Evolutionary conservation across 164 flowering plant species (phyloP).

Genomic region (Tetrastigma voinierianum): DNA sequence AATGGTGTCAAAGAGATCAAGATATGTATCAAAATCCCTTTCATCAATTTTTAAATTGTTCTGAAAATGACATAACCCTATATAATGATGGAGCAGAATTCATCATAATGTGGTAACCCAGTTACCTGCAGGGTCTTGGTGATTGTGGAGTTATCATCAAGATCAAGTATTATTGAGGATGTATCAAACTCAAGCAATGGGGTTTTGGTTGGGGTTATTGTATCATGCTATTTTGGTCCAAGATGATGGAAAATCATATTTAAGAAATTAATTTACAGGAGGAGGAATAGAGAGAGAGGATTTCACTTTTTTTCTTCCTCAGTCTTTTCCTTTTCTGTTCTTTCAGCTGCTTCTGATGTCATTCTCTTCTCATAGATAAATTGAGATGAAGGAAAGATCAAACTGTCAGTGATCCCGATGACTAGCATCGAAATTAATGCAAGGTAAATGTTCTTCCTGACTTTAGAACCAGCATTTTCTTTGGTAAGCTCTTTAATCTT

Average conservation of each 20-base stretch:
- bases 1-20: too few relatives aligned
- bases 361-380: constrained; percentile 61
- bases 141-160: constrained; percentile 40
- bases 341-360: constrained; percentile 43
- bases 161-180: constrained; percentile 37
- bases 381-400: constrained; percentile 51
- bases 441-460: constrained; percentile 69
- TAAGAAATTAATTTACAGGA: not conserved
- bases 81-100: not conserved
- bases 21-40: too few relatives aligned
- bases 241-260: not conserved
- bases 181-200: constrained; percentile 36
- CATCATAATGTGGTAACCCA: constrained; percentile 16
- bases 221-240: constrained; percentile 33
- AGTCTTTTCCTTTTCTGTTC: constrained; percentile 24
- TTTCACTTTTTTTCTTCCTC: constrained; percentile 27
- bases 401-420: constrained; percentile 45
- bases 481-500: constrained; percentile 46
- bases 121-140: constrained; percentile 39
- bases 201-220: constrained; percentile 32
- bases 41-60: too few relatives aligned
- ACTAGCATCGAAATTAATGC: constrained; percentile 50
- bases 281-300: not conserved
- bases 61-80: not conserved
- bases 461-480: constrained; percentile 54